These are phyloP conservation scores for Elongisporangium anandrum DNA, from an alignment of 352 stramenopile genomes.

Conservation along the genomic window DNA sequence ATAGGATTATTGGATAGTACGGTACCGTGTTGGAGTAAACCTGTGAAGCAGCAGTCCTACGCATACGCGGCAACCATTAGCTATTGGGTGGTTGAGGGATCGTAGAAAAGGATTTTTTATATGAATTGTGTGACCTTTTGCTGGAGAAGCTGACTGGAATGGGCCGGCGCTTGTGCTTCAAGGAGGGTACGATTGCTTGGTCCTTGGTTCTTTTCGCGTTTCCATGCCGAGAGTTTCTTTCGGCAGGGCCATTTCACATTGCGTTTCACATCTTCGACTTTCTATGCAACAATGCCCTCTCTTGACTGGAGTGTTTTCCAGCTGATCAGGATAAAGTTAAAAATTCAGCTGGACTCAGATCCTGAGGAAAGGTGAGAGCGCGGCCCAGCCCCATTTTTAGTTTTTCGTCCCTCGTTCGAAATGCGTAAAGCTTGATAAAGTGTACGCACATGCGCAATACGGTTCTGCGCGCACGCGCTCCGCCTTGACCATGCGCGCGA, in stretches of 20 bases:
- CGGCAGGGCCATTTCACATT: background rate
- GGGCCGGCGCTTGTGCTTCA: background rate
- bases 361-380: background rate
- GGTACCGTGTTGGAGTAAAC: background rate
- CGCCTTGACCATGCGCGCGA: background rate
- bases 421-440: background rate
- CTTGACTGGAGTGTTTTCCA: background rate
- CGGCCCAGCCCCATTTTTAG: background rate
- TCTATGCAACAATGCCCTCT: background rate
- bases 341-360: background rate
- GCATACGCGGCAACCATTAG: background rate
- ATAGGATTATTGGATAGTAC: background rate
- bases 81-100: background rate
- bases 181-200: background rate
- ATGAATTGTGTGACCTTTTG: background rate
- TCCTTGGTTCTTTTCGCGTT: background rate
- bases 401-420: background rate
- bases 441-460: background rate
- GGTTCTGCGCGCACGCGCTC: background rate
- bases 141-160: background rate
- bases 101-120: background rate
- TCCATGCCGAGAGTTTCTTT: background rate
- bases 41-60: background rate
- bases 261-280: background rate
- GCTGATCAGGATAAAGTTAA: background rate